A percentile compares a stretch with the other conserved stretches of the same genome.
These are phyloP conservation scores for Petasospora rhodanensis DNA, from an alignment of 1,139 yeast genomes.

Conservation along the genomic window DNA sequence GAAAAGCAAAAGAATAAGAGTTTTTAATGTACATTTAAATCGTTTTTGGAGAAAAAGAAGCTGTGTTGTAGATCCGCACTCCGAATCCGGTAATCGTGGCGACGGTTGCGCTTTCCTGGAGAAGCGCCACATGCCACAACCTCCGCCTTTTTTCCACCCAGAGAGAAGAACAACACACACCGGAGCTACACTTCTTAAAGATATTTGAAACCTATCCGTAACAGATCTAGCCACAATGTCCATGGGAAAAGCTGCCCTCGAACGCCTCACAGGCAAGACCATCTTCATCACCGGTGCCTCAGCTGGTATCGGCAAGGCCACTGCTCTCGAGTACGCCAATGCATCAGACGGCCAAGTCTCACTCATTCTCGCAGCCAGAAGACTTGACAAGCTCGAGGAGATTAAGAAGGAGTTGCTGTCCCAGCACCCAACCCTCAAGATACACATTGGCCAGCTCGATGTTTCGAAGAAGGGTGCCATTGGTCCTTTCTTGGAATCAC, in stretches of 20 bases:
- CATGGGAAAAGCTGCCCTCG: conserved; percentile 35
- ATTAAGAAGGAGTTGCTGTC: conserved; percentile 41
- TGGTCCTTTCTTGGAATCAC: conserved; percentile 42
- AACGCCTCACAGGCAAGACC: conserved; percentile 39
- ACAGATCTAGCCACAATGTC: too few relatives aligned
- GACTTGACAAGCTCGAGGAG: conserved; percentile 48
- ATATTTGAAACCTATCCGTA: too few relatives aligned
- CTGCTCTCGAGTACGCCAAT: conserved; percentile 66
- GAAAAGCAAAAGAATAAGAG: too few relatives aligned
- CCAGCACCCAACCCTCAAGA: conserved; percentile 45
- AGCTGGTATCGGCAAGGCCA: conserved; percentile 67
- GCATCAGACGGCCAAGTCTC: conserved; percentile 66
- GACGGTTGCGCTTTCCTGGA: too few relatives aligned
- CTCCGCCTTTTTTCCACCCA: too few relatives aligned
- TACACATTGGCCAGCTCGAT: conserved; percentile 53
- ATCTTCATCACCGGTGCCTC: conserved; percentile 41
- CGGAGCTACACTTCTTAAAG: too few relatives aligned
- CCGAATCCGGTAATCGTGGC: too few relatives aligned
- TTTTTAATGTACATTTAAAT: conserved; percentile 6
- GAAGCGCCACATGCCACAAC: too few relatives aligned
- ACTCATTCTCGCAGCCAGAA: conserved; percentile 65
- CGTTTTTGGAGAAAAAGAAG: too few relatives aligned
- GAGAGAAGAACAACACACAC: background rate
- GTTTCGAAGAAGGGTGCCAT: conserved; percentile 51
- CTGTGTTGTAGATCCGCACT: too few relatives aligned